These are phyloP conservation scores for Aspergillus nanangensis DNA, from an alignment of 495 filamentous ascomycete species.

Conservation along the genomic window DNA sequence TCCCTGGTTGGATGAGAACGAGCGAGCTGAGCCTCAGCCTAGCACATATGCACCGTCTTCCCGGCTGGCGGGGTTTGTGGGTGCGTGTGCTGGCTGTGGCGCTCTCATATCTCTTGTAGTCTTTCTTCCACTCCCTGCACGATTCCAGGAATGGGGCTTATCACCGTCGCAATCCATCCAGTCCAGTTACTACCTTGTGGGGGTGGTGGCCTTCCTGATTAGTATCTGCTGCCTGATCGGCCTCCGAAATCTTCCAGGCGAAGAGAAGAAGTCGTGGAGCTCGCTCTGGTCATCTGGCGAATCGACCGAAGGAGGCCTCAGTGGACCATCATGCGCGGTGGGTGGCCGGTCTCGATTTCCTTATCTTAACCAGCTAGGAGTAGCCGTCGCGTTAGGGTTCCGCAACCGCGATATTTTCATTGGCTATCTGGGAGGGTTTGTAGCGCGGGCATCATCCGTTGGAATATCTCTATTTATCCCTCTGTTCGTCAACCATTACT, in stretches of 20 bases:
- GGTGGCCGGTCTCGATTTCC: slow-evolving; percentile 14
- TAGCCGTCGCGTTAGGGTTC: slow-evolving; percentile 69
- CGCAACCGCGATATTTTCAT: slow-evolving; percentile 72
- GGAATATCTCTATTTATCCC: slow-evolving; percentile 93
- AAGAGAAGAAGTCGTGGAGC: slow-evolving; percentile 68
- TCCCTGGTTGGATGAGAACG: slow-evolving; percentile 39
- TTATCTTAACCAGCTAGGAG: slow-evolving; percentile 45
- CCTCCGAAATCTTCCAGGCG: slow-evolving; percentile 69
- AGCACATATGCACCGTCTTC: slow-evolving; percentile 40
- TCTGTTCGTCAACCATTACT: slow-evolving; percentile 85
- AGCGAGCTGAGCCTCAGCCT: slow-evolving; percentile 7
- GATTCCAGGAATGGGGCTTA: slow-evolving; percentile 62
- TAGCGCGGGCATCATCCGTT: slow-evolving; percentile 92
- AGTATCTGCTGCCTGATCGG: slow-evolving; percentile 75
- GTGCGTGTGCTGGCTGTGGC: slow-evolving; percentile 86
- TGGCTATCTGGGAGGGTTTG: slow-evolving; percentile 90
- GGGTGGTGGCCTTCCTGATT: slow-evolving; percentile 63
- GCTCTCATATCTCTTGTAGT: slow-evolving; percentile 75
- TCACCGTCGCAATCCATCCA: slow-evolving; percentile 65
- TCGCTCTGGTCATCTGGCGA: slow-evolving; percentile 28
- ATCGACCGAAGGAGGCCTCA: neutral
- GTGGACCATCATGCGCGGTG: slow-evolving; percentile 3
- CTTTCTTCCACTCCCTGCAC: slow-evolving; percentile 83
- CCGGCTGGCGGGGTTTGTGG: slow-evolving; percentile 81
- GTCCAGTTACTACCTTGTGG: slow-evolving; percentile 82